These are phyloP conservation scores for Asterionellopsis glacialis DNA, from an alignment of 108 stramenopile genomes.

Conservation along the genomic window DNA sequence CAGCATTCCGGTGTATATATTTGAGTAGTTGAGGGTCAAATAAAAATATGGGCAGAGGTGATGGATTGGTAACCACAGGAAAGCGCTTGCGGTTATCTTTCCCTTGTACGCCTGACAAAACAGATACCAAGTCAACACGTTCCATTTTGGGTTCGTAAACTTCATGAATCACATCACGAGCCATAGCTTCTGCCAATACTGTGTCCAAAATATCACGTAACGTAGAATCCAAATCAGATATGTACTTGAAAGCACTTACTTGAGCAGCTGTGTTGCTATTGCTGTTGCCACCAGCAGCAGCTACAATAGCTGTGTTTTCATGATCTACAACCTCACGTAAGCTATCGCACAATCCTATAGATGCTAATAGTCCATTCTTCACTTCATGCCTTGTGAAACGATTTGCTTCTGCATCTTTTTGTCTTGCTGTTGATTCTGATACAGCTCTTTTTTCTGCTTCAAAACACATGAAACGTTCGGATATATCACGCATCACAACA, in stretches of 20 bases:
- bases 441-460: conserved; percentile 41
- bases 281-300: neutral
- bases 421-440: conserved; percentile 31
- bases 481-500: conserved; percentile 37
- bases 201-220: conserved; percentile 51
- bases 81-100: no score
- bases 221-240: conserved; percentile 60
- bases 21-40: conserved; percentile 44
- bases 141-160: conserved; percentile 29
- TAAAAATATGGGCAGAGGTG: conserved; percentile 37
- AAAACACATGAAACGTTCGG: conserved; percentile 34
- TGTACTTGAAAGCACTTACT: no score
- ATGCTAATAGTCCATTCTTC: conserved; percentile 69
- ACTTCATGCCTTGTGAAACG: conserved; percentile 74
- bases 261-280: neutral
- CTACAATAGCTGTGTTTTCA: neutral
- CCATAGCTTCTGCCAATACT: conserved; percentile 56
- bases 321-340: conserved; percentile 9
- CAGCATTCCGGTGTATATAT: conserved; percentile 49
- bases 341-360: conserved; percentile 57
- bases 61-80: no score
- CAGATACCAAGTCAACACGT: conserved; percentile 18
- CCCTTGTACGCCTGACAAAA: no score
- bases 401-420: conserved; percentile 50
- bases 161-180: conserved; percentile 51